Evolutionary conservation across 768 basidiomycete species (phyloP), one percentile per base, ranked within the genome.

Genomic region (Tylopilus plumbeoviolaceoides): DNA sequence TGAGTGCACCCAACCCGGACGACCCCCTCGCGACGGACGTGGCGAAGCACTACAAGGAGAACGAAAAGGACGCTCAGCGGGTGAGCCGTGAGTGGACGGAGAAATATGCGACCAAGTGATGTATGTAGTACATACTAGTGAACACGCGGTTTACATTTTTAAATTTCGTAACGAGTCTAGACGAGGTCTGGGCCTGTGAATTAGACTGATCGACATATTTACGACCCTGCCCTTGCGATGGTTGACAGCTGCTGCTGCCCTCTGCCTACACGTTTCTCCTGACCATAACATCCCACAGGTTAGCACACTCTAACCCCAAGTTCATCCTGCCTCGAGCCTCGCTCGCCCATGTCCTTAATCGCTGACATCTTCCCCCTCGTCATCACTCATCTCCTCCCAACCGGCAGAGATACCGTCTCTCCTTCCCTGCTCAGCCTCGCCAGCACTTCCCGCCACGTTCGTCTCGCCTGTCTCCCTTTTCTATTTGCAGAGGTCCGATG

Each of bases 21-120:
- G 93, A 95, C 65, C 93, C 93, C 5, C 81, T 95, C 25, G 93
- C 93, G 31, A 91, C 93, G 36, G 93, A 95, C 59, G 91, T 93
- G 17, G 97, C 97, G 27, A 95, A 97, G 71, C 94, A 98, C 66
- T 99, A 97, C 81, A 98, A 99, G 73, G 92, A 98, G 76, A 80
- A 98, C 68, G 92, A 97, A 78, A 81, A 83, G 70, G 95, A 88
- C 53, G 97, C 97, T 23, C 89, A 92, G 73, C 76, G 85, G 33
- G 92, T 97, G 55, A 92, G 91, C 69, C 82, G 82, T 68, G 92
- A 97, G 74, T 99, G 97, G 97, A 98, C 97, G 61, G 81, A 85
- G 74, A 82, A 84, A 68, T 98, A 88, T 65, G 95, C 95, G 28
- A 59, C 62, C 12, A 64, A 66, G 47, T 70, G 50, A 63, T 20